Percentiles rank a stretch among this genome's conserved stretches.
Conservation (phyloP, 768 basidiomycete species). For the Clavulina sp. region DNA sequence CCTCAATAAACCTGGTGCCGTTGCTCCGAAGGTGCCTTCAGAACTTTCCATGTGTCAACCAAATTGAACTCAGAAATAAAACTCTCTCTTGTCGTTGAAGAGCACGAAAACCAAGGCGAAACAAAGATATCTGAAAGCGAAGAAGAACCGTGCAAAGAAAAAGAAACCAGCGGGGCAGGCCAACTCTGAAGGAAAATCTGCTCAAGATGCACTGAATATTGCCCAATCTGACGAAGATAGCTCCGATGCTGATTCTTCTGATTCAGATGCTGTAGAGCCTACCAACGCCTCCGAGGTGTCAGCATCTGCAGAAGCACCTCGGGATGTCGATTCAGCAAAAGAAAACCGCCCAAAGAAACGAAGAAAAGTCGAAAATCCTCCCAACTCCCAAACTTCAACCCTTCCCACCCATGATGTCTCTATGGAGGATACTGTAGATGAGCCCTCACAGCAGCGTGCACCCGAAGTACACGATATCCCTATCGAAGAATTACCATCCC, state of each 20-base stretch:
- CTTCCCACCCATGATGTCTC: slow-evolving; percentile 7
- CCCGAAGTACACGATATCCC: background rate
- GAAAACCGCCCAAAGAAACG: slow-evolving; percentile 6
- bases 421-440: slow-evolving; percentile 1
- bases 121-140: slow-evolving; percentile 52
- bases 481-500: slow-evolving; percentile 16
- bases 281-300: slow-evolving; percentile 14
- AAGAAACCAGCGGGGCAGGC: slow-evolving; percentile 20
- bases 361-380: slow-evolving; percentile 11
- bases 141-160: slow-evolving; percentile 46
- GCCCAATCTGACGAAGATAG: no score
- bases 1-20: no score
- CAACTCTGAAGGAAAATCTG: slow-evolving; percentile 14
- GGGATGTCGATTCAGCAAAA: background rate
- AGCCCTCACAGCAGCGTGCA: slow-evolving; percentile 5
- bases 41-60: no score
- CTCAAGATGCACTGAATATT: no score
- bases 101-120: slow-evolving; percentile 44
- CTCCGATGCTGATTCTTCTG: slow-evolving; percentile 16
- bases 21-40: no score
- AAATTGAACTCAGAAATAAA: no score
- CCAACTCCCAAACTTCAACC: slow-evolving; percentile 10
- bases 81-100: background rate
- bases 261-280: slow-evolving; percentile 14
- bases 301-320: slow-evolving; percentile 11